Evolutionary conservation across 202 grass and related monocot species (phyloP).

Genomic region (Carex sylvatica): DNA sequence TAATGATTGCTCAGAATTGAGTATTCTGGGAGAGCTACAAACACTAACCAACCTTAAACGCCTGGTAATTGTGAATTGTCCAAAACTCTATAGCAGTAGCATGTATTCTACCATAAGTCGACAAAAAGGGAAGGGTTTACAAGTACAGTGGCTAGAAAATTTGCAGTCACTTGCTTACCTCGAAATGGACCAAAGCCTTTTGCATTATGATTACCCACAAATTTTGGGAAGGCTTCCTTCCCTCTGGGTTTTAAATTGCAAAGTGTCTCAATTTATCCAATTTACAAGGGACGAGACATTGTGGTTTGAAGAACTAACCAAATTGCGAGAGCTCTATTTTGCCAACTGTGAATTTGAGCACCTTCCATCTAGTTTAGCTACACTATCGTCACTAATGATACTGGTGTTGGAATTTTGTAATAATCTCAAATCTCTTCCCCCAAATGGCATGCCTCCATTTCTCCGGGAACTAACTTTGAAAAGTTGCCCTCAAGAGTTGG

Average conservation of each 20-base stretch:
- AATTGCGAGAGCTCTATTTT: too few species aligned
- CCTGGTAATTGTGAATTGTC: neutral
- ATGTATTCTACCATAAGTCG: too few species aligned
- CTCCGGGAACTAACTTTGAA: neutral
- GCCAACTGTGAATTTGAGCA: too few species aligned
- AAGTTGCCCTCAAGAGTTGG: neutral
- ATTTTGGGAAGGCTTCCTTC: too few species aligned
- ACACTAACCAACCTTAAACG: too few species aligned
- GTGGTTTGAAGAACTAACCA: too few species aligned
- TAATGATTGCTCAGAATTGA: too few species aligned
- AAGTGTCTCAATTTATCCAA: too few species aligned
- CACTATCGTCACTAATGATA: neutral
- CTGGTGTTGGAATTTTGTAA: neutral
- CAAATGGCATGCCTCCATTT: neutral
- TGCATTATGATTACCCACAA: neutral
- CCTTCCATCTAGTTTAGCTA: neutral
- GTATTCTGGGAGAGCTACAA: too few species aligned
- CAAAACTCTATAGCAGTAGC: neutral
- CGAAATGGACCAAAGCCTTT: neutral
- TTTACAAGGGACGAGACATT: too few species aligned
- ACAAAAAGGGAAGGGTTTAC: conserved; percentile 10
- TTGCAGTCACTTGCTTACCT: neutral
- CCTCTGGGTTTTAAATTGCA: too few species aligned
- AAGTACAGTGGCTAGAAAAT: neutral
- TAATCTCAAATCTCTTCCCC: neutral